Conservation (phyloP, 495 filamentous ascomycete genomes). For the Chlorociboria aeruginascens region DNA sequence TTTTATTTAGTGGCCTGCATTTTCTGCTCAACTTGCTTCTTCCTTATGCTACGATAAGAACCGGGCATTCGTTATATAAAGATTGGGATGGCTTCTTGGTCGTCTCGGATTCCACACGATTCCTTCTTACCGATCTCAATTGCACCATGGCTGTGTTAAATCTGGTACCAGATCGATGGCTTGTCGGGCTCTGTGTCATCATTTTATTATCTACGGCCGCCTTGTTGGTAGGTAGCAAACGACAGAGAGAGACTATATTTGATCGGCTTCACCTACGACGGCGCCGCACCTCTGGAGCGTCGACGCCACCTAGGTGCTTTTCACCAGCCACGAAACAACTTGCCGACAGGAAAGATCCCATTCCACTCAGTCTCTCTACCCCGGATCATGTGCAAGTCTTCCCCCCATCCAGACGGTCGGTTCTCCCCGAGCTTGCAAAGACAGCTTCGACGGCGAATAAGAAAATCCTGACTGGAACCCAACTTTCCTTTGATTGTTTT, state of each 20-base stretch:
- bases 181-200: slow-evolving; percentile 9
- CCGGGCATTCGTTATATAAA: no score
- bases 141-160: slow-evolving; percentile 7
- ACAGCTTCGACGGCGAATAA: slow-evolving; percentile 10
- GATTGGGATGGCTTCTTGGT: no score
- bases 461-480: background rate
- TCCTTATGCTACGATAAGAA: no score
- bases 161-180: slow-evolving; percentile 7
- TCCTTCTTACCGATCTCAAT: no score
- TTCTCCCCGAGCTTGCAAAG: slow-evolving; percentile 25
- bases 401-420: slow-evolving; percentile 43
- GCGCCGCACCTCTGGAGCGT: slow-evolving; percentile 23
- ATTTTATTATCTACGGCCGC: slow-evolving; percentile 9
- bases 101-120: no score
- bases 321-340: slow-evolving; percentile 33
- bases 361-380: slow-evolving; percentile 2
- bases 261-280: slow-evolving; percentile 4
- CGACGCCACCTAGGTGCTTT: slow-evolving; percentile 44
- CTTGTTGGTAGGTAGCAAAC: slow-evolving; percentile 7
- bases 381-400: slow-evolving; percentile 36
- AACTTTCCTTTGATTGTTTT: slow-evolving; percentile 4
- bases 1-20: no score
- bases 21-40: no score
- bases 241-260: slow-evolving; percentile 9
- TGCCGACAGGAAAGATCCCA: background rate